A percentile compares a stretch with the other conserved stretches of the same genome.
phyloP scores from a whole-genome alignment of 257 asterid species.

The Gentiana macrophylla region DNA sequence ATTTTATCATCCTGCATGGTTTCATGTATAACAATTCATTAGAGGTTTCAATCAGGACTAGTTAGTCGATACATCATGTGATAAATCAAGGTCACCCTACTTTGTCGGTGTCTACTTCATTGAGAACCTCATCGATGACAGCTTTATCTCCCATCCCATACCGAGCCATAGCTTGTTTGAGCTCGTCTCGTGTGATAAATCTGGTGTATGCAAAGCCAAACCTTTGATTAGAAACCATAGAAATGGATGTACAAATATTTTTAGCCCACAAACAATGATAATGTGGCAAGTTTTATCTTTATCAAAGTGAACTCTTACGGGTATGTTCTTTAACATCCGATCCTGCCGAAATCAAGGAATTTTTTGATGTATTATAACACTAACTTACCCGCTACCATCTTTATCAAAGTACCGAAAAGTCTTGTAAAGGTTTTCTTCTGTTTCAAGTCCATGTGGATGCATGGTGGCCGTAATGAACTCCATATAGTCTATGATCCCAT shows the following conservation, averaged over 20 bases:
- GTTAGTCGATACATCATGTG: no score
- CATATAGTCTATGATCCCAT: conserved; percentile 53
- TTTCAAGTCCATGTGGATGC: conserved; percentile 59
- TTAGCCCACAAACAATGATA: no score
- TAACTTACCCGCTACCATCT: no score
- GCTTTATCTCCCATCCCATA: no score
- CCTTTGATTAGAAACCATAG: neutral
- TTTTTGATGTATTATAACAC: no score
- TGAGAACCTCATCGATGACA: conserved; percentile 9
- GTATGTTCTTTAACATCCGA: no score
- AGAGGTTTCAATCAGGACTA: no score
- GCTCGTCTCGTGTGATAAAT: conserved; percentile 7
- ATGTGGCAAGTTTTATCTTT: conserved; percentile 43
- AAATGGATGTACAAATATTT: conserved; percentile 1
- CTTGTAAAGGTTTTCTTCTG: conserved; percentile 40
- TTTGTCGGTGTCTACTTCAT: conserved; percentile 13
- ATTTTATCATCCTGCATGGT: conserved; percentile 61
- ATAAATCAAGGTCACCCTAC: neutral
- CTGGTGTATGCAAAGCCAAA: neutral
- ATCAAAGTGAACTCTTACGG: conserved; percentile 27
- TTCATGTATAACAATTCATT: neutral
- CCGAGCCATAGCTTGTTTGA: no score
- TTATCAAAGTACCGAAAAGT: conserved; percentile 20
- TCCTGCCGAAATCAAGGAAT: no score
- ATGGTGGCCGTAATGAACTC: conserved; percentile 60